These are phyloP conservation scores for Colletotrichum sp. DNA, from an alignment of 2,329 filamentous ascomycete species.

Conservation along the genomic window DNA sequence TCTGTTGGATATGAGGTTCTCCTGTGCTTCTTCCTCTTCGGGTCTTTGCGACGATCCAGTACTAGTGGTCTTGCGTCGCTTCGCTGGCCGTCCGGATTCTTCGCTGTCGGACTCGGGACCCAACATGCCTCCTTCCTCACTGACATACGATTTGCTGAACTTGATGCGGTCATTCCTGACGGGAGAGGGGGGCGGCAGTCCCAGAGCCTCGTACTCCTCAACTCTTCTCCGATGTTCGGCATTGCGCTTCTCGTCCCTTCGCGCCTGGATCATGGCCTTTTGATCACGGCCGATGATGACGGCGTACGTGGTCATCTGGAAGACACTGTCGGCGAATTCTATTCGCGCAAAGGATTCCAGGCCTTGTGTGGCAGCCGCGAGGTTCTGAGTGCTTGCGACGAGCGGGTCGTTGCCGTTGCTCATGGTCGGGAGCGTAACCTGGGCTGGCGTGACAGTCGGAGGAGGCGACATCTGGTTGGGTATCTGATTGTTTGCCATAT, in stretches of 20 bases:
- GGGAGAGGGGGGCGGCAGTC: conserved; percentile 57
- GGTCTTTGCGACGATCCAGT: conserved; percentile 43
- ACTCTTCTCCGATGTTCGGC: conserved; percentile 49
- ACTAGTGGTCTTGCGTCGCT: conserved; percentile 51
- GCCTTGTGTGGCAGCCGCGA: conserved; percentile 41
- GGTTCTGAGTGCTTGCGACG: conserved; percentile 35
- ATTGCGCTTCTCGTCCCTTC: conserved; percentile 53
- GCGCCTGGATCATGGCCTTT: conserved; percentile 60
- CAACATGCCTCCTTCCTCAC: conserved; percentile 73
- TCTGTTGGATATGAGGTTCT: conserved; percentile 59
- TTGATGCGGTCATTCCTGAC: conserved; percentile 57
- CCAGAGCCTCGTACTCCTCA: conserved; percentile 51
- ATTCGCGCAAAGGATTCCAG: conserved; percentile 66
- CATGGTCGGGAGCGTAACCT: conserved; percentile 47
- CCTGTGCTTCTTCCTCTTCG: conserved; percentile 47
- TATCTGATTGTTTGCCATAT: conserved; percentile 38
- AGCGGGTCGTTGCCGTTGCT: conserved; percentile 29
- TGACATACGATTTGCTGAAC: conserved; percentile 70
- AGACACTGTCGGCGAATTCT: conserved; percentile 76
- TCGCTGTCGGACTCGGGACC: conserved; percentile 67
- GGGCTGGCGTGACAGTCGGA: conserved; percentile 50
- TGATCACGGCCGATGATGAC: conserved; percentile 77
- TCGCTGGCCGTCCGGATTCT: conserved; percentile 48
- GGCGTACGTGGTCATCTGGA: conserved; percentile 78
- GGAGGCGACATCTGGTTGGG: conserved; percentile 43